Conservation (phyloP, 805 yeast species). For the Candida bentonensis region DNA sequence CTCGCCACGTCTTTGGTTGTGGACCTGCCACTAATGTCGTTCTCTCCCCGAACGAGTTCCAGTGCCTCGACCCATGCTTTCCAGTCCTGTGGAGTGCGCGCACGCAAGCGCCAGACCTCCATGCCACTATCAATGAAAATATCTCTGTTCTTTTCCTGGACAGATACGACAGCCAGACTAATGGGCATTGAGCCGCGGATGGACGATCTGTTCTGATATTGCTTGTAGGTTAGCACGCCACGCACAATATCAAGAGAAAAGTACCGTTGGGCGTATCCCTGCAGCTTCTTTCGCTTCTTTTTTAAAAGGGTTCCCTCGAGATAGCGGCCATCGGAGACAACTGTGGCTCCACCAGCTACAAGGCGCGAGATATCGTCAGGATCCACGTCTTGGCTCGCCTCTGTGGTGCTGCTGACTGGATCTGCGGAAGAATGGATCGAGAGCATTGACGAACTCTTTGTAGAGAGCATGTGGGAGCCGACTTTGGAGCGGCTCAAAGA, state of each 20-base stretch:
- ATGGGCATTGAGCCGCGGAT: slow-evolving; percentile 89
- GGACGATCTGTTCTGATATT: slow-evolving; percentile 53
- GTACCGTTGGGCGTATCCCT: slow-evolving; percentile 75
- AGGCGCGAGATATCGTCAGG: not conserved
- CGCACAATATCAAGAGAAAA: slow-evolving; percentile 71
- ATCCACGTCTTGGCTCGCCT: not conserved
- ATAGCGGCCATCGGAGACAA: slow-evolving; percentile 24
- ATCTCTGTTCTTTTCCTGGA: slow-evolving; percentile 50
- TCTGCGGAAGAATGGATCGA: not conserved
- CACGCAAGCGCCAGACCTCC: slow-evolving; percentile 83
- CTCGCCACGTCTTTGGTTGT: not conserved
- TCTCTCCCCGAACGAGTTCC: slow-evolving; percentile 25
- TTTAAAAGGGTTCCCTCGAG: slow-evolving; percentile 70
- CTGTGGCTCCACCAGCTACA: not conserved
- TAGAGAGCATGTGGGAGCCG: not conserved
- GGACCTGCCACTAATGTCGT: slow-evolving; percentile 4
- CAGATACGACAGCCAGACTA: slow-evolving; percentile 66
- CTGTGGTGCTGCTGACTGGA: not conserved
- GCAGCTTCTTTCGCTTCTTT: slow-evolving; percentile 68
- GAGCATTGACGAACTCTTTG: not conserved
- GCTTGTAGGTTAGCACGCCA: slow-evolving; percentile 71
- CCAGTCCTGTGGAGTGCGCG: slow-evolving; percentile 52
- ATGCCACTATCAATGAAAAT: slow-evolving; percentile 85
- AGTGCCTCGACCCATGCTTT: slow-evolving; percentile 74
- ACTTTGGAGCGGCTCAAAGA: not conserved